A percentile compares a stretch with the other conserved stretches of the same genome.
Evolutionary conservation across 192 early-diverging fungal genomes (phyloP).

Genomic region (Backusella sp.): DNA sequence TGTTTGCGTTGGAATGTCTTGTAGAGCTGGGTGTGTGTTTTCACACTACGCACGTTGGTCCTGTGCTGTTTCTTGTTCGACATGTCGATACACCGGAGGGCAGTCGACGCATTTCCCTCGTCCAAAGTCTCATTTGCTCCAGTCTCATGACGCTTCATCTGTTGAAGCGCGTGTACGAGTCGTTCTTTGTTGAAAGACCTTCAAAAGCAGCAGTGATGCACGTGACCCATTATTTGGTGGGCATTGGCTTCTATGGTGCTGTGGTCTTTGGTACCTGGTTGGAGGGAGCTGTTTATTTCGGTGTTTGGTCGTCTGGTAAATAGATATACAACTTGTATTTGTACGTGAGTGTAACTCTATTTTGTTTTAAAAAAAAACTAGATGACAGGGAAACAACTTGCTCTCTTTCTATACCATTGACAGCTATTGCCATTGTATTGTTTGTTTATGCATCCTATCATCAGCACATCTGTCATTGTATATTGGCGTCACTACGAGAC

Average conservation of each 20-base stretch:
- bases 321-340: not conserved
- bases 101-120: not conserved
- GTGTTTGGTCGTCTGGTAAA: constrained; percentile 15
- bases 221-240: constrained; percentile 59
- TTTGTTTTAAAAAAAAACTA: not conserved
- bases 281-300: constrained; percentile 41
- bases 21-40: constrained; percentile 17
- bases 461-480: constrained; percentile 63
- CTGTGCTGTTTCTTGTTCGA: constrained; percentile 10
- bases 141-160: constrained; percentile 41
- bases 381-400: not conserved
- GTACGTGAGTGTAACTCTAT: not conserved
- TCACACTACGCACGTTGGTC: not conserved
- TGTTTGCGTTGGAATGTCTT: constrained; percentile 29
- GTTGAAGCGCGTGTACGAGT: constrained; percentile 47
- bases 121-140: constrained; percentile 27
- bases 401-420: constrained; percentile 28
- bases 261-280: constrained; percentile 53
- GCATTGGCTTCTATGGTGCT: constrained; percentile 61
- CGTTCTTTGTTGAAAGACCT: constrained; percentile 44
- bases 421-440: constrained; percentile 34
- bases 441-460: constrained; percentile 61
- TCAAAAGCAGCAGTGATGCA: constrained; percentile 52
- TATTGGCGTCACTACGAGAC: constrained; percentile 59
- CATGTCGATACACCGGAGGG: constrained; percentile 13